Conservation (phyloP, 139 green algal species). For the Dunaliella sp. region DNA sequence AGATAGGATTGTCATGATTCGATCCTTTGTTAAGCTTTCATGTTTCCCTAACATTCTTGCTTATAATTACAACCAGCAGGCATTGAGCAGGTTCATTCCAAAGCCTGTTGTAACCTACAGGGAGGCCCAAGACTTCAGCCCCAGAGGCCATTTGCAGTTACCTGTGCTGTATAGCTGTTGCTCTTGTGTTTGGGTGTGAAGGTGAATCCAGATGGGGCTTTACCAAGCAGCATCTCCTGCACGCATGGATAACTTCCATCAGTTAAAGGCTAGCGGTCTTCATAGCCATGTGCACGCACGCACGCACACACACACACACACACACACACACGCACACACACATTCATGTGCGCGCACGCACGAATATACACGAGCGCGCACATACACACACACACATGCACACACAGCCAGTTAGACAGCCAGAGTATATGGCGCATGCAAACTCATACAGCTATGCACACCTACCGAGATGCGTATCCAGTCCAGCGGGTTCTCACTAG, state of each 20-base stretch:
- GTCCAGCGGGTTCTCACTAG: constrained; percentile 60
- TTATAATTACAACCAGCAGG: too few species aligned
- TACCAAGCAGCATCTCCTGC: constrained; percentile 90
- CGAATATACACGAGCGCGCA: neutral
- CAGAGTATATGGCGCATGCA: neutral
- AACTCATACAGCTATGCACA: constrained; percentile 23
- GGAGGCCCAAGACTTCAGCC: too few species aligned
- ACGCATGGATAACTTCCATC: constrained; percentile 76
- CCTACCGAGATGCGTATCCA: constrained; percentile 65
- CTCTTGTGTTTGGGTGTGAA: constrained; percentile 92
- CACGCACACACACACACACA: too few species aligned
- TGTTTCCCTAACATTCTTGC: too few species aligned
- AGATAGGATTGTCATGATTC: too few species aligned
- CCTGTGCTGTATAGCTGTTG: constrained; percentile 42
- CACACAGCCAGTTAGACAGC: neutral
- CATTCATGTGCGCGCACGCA: neutral
- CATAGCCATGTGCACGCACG: neutral
- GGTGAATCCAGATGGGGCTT: constrained; percentile 59
- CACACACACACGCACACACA: too few species aligned
- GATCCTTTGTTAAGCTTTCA: too few species aligned
- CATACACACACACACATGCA: neutral
- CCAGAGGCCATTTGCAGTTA: neutral
- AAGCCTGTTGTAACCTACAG: too few species aligned
- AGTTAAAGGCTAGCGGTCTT: neutral
- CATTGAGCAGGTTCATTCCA: too few species aligned